phyloP scores from a whole-genome alignment of 495 filamentous ascomycete genomes.

The Penicillium herquei region DNA sequence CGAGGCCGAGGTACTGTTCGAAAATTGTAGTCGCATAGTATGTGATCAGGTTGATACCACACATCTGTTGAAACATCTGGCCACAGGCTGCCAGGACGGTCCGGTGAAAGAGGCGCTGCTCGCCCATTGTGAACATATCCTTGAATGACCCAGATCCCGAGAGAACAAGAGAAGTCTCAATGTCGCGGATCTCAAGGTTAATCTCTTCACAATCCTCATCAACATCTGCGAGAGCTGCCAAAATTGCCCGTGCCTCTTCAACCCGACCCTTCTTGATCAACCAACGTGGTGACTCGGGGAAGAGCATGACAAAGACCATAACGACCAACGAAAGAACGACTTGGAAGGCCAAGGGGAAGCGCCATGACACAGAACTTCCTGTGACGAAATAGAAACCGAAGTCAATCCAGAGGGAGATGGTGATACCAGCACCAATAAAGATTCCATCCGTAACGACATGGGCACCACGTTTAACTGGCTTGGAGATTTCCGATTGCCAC shows the following conservation, averaged over 20 bases:
- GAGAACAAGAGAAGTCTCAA: constrained; percentile 40
- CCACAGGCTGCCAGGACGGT: constrained; percentile 30
- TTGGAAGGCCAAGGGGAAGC: constrained; percentile 66
- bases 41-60: constrained; percentile 25
- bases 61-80: constrained; percentile 33
- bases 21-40: constrained; percentile 21
- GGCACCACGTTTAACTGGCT: constrained; percentile 57
- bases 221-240: constrained; percentile 36
- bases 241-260: constrained; percentile 53
- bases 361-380: constrained; percentile 53
- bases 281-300: constrained; percentile 62
- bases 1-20: constrained; percentile 55
- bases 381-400: constrained; percentile 54
- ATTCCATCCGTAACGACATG: constrained; percentile 66
- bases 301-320: constrained; percentile 44
- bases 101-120: constrained; percentile 34
- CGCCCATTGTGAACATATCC: constrained; percentile 33
- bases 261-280: constrained; percentile 51
- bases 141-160: constrained; percentile 28
- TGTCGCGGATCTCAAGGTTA: constrained; percentile 30
- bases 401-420: constrained; percentile 67
- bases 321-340: constrained; percentile 55
- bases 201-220: constrained; percentile 26
- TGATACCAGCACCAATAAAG: constrained; percentile 63
- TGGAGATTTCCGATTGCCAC: constrained; percentile 62